A percentile compares a stretch with the other conserved stretches of the same genome.
Conservation (phyloP, 805 yeast species). For the Lipomyces japonicus region DNA sequence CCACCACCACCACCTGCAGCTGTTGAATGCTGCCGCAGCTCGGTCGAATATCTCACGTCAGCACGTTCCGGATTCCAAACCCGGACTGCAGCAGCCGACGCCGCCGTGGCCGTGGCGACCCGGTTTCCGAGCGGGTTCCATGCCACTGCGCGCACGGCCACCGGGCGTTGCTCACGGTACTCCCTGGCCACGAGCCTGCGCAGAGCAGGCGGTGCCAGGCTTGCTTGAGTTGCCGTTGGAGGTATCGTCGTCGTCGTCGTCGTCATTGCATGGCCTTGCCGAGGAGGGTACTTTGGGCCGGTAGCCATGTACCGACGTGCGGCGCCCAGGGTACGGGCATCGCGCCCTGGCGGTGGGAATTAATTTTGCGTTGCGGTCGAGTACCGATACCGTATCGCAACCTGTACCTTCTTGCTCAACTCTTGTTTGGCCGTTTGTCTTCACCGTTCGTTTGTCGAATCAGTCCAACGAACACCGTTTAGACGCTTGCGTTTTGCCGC, state of each 20-base stretch:
- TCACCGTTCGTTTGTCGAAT: no score
- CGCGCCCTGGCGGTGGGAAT: no score
- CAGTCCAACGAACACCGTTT: no score
- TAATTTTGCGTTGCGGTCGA: no score
- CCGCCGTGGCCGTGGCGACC: slow-evolving; percentile 14
- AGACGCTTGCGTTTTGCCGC: slow-evolving; percentile 2
- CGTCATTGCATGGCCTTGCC: no score
- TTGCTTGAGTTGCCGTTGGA: no score
- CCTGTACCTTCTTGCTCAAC: background rate
- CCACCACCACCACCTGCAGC: slow-evolving; percentile 30
- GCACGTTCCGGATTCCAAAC: slow-evolving; percentile 41
- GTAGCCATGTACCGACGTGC: no score
- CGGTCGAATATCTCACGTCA: slow-evolving; percentile 33
- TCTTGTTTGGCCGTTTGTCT: background rate
- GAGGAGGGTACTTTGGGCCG: no score
- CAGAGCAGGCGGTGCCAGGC: no score
- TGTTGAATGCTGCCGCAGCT: slow-evolving; percentile 35
- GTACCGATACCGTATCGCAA: background rate
- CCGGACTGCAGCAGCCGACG: slow-evolving; percentile 24
- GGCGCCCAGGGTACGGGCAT: no score
- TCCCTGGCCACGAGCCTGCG: no score
- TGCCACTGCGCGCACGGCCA: slow-evolving; percentile 4
- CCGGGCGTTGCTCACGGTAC: background rate
- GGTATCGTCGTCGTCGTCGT: no score
- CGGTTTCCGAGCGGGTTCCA: slow-evolving; percentile 27